These are phyloP conservation scores for Oryza rufipogon DNA, from an alignment of 176 grass and related monocot genomes.

Conservation along the genomic window DNA sequence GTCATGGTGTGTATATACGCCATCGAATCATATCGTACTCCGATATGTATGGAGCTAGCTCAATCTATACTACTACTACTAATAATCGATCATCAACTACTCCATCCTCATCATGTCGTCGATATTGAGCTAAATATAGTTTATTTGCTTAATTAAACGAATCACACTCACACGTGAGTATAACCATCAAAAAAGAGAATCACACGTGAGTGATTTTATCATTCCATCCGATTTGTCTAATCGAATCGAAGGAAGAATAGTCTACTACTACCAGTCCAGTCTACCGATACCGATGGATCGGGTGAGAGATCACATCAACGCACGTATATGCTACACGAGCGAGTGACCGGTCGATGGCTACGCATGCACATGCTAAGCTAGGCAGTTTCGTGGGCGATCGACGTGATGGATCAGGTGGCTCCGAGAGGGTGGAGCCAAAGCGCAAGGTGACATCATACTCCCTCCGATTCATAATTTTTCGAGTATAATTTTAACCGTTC, in stretches of 20 bases:
- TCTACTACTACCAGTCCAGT: neutral
- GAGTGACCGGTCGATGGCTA: neutral
- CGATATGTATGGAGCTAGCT: neutral
- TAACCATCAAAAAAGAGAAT: too few species aligned
- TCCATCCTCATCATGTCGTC: neutral
- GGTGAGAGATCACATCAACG: constrained; percentile 35
- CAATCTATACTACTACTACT: neutral
- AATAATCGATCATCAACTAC: neutral
- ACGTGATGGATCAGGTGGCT: neutral
- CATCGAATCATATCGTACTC: too few species aligned
- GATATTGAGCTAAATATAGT: neutral
- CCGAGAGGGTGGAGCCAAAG: neutral
- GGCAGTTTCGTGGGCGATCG: neutral
- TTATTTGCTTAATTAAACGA: neutral
- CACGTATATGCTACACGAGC: neutral
- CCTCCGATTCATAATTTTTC: too few species aligned
- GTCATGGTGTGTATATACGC: too few species aligned
- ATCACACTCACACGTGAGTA: neutral
- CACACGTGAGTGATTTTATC: neutral
- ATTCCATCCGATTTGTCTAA: neutral
- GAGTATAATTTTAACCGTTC: too few species aligned
- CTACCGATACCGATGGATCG: neutral
- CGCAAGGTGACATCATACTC: neutral
- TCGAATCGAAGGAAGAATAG: neutral
- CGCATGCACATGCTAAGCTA: neutral